Percentiles rank a stretch among this genome's conserved stretches.
Conservation (phyloP, 2,329 filamentous ascomycete species). For the Bipolaris oryzae region DNA sequence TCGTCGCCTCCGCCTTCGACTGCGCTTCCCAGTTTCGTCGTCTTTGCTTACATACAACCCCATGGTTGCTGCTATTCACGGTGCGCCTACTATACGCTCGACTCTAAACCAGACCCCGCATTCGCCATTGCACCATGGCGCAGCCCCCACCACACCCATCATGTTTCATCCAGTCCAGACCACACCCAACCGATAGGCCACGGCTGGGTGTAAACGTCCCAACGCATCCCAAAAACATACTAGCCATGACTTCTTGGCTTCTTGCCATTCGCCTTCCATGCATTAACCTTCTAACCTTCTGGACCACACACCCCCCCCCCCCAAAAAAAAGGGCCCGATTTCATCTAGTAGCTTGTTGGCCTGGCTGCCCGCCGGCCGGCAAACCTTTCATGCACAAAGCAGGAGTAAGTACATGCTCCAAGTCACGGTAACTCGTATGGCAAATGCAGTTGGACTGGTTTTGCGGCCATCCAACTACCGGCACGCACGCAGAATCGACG, state of each 20-base stretch:
- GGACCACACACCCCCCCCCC: too few relatives aligned
- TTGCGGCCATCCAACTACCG: too few relatives aligned
- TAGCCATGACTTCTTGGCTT: constrained; percentile 4
- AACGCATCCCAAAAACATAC: not conserved
- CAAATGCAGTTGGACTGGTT: too few relatives aligned
- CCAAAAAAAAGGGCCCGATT: too few relatives aligned
- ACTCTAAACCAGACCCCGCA: not conserved
- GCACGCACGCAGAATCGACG: not conserved
- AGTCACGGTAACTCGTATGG: not conserved
- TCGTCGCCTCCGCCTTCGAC: constrained; percentile 17
- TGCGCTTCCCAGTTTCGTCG: not conserved
- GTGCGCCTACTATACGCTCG: not conserved
- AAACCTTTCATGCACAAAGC: not conserved
- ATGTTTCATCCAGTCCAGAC: constrained; percentile 4
- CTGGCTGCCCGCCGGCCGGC: not conserved
- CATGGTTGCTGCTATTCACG: not conserved
- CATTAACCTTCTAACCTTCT: too few relatives aligned
- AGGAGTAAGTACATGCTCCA: not conserved
- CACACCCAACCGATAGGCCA: not conserved
- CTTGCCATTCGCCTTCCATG: not conserved
- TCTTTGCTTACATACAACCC: too few relatives aligned
- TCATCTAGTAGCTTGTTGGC: not conserved
- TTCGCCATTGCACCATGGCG: not conserved
- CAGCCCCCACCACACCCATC: not conserved
- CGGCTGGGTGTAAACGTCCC: not conserved